phyloP scores from a whole-genome alignment of 2,329 filamentous ascomycete species.

The Colletotrichum euphorbiae region DNA sequence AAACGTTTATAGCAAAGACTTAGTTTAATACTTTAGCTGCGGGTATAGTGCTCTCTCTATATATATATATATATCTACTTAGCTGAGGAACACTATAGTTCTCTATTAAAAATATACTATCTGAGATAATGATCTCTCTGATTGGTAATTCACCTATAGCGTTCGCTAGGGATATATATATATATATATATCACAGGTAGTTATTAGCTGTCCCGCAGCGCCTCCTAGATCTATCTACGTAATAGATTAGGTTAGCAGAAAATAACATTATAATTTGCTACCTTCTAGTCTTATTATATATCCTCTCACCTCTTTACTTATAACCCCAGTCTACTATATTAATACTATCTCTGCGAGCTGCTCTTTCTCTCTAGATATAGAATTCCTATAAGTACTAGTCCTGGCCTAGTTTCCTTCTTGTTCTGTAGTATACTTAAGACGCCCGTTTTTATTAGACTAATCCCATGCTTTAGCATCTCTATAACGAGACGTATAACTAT shows the following conservation, averaged over 20 bases:
- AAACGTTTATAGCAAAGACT: neutral
- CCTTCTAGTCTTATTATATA: neutral
- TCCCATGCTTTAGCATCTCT: neutral
- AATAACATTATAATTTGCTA: neutral
- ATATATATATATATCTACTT: neutral
- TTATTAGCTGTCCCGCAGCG: neutral
- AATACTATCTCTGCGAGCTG: neutral
- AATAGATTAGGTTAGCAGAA: neutral
- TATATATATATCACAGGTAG: neutral
- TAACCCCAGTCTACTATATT: neutral
- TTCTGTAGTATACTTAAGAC: neutral
- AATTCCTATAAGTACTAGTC: neutral
- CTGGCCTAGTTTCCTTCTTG: neutral
- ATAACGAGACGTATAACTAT: neutral
- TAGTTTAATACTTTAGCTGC: neutral
- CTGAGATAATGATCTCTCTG: neutral
- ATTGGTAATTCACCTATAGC: neutral
- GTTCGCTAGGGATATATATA: neutral
- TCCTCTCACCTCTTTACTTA: neutral
- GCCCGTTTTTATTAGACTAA: neutral
- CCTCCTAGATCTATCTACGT: neutral
- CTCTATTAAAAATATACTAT: neutral
- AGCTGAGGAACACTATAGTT: neutral
- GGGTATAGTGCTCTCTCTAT: neutral
- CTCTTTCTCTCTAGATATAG: neutral